Evolutionary conservation across 176 grass and related monocot genomes (phyloP), one percentile per base, ranked within the genome.

Genomic region (Bolboschoenus planiculmis): DNA sequence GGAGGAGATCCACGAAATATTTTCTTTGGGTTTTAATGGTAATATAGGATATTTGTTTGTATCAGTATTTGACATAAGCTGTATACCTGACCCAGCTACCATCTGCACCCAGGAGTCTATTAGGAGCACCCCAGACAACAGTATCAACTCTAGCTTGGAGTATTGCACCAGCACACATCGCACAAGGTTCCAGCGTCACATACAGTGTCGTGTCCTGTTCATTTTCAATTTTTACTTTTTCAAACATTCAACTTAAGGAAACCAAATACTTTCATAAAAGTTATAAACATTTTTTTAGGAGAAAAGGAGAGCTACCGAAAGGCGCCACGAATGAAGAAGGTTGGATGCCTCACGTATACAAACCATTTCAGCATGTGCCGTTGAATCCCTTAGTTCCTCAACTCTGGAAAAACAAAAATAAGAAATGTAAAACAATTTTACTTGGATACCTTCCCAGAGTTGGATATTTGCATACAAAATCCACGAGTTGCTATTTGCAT

Each of bases 331-430:
- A 43, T 60, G 91, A 74, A 98, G 95, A 91, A 91, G 83, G 51
- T 88, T 93, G 63, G 95, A 98, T 79, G 95, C 95, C 89, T 98
- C 95, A 56, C 90, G 88, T 85, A 98, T 98, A 90, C 95, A 98
- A 84, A 93, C 67, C 90, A 98, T 98, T 91, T 98, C 95, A 90
- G 95, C 95, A 91, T 98, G 95, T 64, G 95, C 92, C 18, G 92
- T 95, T 91, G 95, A 95, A 90, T 98, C 95, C 83, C 95, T 98
- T 56, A 86, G 87, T 85, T 93, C 95, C 89, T 98, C 95, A 70
- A 98, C 95, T 87, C 95, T 95, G 84, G 43, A 81, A 63, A 89
- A 39, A 23, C 85, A 42, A 53, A 10, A 29, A 13, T 29, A 27
- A 15, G 63, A 84, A 5, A 86, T 16, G 37, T 18, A 85, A 86